Evolutionary conservation across 2,329 filamentous ascomycete genomes (phyloP), one percentile per base, ranked within the genome.

Genomic region (Paraphoma sp.): DNA sequence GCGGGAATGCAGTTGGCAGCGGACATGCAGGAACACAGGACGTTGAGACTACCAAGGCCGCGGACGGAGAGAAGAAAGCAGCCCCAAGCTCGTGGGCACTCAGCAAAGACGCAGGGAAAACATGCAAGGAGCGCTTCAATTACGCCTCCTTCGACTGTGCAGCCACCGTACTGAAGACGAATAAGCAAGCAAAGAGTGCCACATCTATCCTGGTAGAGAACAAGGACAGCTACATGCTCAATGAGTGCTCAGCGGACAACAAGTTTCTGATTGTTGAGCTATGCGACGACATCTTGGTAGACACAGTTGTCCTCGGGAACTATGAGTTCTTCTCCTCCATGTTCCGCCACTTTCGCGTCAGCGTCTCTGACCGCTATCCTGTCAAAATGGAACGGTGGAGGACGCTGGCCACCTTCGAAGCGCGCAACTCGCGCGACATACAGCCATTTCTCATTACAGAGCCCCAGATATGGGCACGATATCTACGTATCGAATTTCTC

Each of bases 251-350:
- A 5, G 88, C 88, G 17, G 82, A 89, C 65, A 94, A 96, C 80
- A 98, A 98, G 77, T 97, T 96, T 72, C 84, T 98, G 61, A 93
- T 98, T 57, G 87, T 99, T 57, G 95, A 99, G 78, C 83, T 99
- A 30, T 98, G 92, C 76, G 92, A 96, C 67, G 86, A 88, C 64
- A 90, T 89, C 44, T 84, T 96, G 44, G 90, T 99, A 56, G 95
- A 99, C 73, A 99, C 95, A 0, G 84, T 99, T 41, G 95, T 98
- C n/a, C 83, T 99, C 51, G 95, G 94, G 59, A 99, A 99, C 75
- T 99, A 96, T 69, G 95, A 99, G 76, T 99, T 99, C 81, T 99
- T 99, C 81, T 97, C 93, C 53, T 97, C 93, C 73, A 97, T 96
- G 85, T 91, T 98, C 67, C 89, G 93, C 51, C 90, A 89, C 46